Evolutionary conservation across 108 stramenopile genomes (phyloP), one percentile per base, ranked within the genome.

Genomic region (Skeletonema menzelii): DNA sequence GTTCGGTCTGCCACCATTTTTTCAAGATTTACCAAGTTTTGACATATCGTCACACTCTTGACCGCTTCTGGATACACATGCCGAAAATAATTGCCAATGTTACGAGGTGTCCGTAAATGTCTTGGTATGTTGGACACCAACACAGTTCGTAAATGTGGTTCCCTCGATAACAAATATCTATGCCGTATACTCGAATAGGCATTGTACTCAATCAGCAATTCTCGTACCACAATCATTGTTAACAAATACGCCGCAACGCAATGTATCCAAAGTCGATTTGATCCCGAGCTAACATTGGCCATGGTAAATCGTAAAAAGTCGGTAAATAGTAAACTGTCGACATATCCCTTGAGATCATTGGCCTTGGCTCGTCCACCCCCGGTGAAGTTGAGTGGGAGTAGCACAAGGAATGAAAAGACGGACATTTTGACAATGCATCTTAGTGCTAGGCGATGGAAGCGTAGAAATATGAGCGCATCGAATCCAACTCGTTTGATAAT

Each of bases 21-120:
- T 66, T 96, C 95, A 47, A 96, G 65, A 27, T 68, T 40, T 10
- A 91, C 69, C 38, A 93, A 70, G 76, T 96, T 93, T 79, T 96
- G 91, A 78, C 94, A 95, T 79, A 95, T 86, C 40, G 88, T 82
- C 8, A 95, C 94, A 60, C 76, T 80, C 71, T 87, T 84, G 28
- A 95, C 92, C 11, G 91, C 90, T 74, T 95, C 83, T 10, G 94
- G 91, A 76, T 95, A 95, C 0, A 95, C 94, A 68, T 95, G 91
- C 26, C 83, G 72, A 75, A 95, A 95, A 66, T 95, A 95, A 24
- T 70, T 89, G 10, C 73, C 82, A 32, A 93, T 89, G 60, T 93
- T 93, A 14, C 75, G 73, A 10, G 87, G 77, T 12, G 88, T 80
- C 31, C 95, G 77, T 80, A 96, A 82, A 83, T 96, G 92, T n/a